Evolutionary conservation across 768 basidiomycete species (phyloP), one percentile per base, ranked within the genome.

Genomic region (Naganishia friedmannii): DNA sequence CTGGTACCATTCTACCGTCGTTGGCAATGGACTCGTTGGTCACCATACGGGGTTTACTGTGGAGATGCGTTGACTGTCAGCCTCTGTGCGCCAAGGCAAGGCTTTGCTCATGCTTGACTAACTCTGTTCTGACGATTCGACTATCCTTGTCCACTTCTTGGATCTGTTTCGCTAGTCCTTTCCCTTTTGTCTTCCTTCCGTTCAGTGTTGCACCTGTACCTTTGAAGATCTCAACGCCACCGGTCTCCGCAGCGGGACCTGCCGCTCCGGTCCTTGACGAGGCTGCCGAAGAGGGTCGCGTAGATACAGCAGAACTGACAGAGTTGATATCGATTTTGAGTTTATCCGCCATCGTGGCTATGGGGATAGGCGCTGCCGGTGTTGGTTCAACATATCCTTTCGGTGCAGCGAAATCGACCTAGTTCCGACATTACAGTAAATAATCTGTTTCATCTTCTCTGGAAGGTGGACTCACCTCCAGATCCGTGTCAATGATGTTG

Each of bases 151-250:
- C 82, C 9, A 92, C 88, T 58, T 88, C 86, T 76, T 97, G 92
- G 7, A 87, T 87, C 76, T 90, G 89, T 67, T 91, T 87, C 74
- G 89, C 88, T 74, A 87, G 89, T 0, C 96, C 96, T 76, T 92
- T 94, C 34, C 96, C 96, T 81, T 93, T 98, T 42, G 95, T 94
- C 83, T 89, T 91, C 73, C 94, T 86, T 10, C 96, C 96, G 39
- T 84, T 86, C 5, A 99, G 82, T 2, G 93, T 93, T 82, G 96
- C 90, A 29, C 96, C 96, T 73, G 88, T 89, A 28, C 96, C 96
- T 76, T 91, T 95, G 84, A 99, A 99, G 72, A 89, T 92, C 81
- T 98, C 96, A 37, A 79, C 77, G 34, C 70, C 75, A 29, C 66
- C 70, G 17, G 67, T 71, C 1, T 72, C 74, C 7, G 67, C 73